phyloP scores from a whole-genome alignment of 2,329 filamentous ascomycete genomes.

The Sporothrix phasma region DNA sequence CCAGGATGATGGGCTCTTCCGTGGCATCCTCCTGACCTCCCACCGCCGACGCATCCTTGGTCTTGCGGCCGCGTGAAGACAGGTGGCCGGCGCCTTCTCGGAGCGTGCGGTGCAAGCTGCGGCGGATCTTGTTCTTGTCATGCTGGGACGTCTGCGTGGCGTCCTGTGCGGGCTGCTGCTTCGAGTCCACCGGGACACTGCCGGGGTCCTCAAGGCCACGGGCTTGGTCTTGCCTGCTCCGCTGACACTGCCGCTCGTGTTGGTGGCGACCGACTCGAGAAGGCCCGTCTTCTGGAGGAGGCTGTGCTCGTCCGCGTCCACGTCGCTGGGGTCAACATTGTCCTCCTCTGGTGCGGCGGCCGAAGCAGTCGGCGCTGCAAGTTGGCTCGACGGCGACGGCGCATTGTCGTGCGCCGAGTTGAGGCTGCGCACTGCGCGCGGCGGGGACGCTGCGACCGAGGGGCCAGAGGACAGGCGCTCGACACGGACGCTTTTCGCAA shows the following conservation, averaged over 20 bases:
- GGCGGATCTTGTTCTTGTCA: constrained; percentile 61
- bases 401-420: constrained; percentile 25
- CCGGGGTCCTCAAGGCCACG: neutral
- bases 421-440: constrained; percentile 25
- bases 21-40: constrained; percentile 14
- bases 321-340: constrained; percentile 29
- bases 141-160: constrained; percentile 19
- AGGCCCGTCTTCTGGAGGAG: constrained; percentile 59
- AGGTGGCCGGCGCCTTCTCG: constrained; percentile 64
- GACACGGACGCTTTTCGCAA: constrained; percentile 36
- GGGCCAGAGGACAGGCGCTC: constrained; percentile 31
- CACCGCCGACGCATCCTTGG: constrained; percentile 44
- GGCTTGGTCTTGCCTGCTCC: constrained; percentile 6
- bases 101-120: constrained; percentile 81
- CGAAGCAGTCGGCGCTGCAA: neutral
- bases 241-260: neutral
- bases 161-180: neutral
- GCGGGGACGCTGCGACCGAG: constrained; percentile 26
- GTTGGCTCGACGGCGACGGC: neutral
- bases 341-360: constrained; percentile 16
- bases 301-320: constrained; percentile 58
- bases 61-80: constrained; percentile 62
- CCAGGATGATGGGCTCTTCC: constrained; percentile 55
- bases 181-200: neutral
- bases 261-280: constrained; percentile 32